Percentiles rank a stretch among this genome's conserved stretches.
Evolutionary conservation across 208 protist species (phyloP).

Genomic region (Vickermania spadyakhi): DNA sequence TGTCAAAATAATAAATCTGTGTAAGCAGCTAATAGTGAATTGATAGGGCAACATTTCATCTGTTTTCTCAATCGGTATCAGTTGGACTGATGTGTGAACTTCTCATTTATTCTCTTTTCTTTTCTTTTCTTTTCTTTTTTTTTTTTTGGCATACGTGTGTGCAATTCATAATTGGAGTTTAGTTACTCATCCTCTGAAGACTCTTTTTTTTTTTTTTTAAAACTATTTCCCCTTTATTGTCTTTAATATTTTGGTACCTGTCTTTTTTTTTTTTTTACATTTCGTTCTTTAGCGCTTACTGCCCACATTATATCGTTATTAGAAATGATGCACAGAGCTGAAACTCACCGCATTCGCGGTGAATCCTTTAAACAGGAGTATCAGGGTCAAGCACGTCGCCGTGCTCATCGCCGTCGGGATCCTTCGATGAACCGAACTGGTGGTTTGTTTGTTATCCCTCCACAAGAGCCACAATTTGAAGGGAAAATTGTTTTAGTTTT

Average conservation of each 20-base stretch:
- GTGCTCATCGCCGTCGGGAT: constrained; percentile 60
- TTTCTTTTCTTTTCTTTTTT: no score
- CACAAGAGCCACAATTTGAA: constrained; percentile 55
- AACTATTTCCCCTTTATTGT: constrained; percentile 2
- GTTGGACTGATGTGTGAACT: no score
- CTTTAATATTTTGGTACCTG: constrained; percentile 4
- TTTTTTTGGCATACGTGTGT: no score
- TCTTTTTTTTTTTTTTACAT: constrained; percentile 6
- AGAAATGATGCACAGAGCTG: constrained; percentile 5
- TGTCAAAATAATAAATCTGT: no score
- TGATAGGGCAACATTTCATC: no score
- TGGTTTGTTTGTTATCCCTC: constrained; percentile 65
- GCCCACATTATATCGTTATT: constrained; percentile 2
- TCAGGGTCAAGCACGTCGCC: constrained; percentile 54
- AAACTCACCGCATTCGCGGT: constrained; percentile 76
- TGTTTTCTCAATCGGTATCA: no score
- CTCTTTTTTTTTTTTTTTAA: no score
- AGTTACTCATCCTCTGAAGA: no score
- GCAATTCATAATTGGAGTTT: no score
- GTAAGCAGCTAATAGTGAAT: no score
- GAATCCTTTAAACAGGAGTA: constrained; percentile 92
- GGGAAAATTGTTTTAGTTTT: constrained; percentile 84
- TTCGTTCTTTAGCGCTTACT: constrained; percentile 4
- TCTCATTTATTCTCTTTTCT: no score
- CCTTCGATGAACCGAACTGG: constrained; percentile 88